A percentile compares a stretch with the other conserved stretches of the same genome.
Conservation (phyloP, 495 filamentous ascomycete species). For the Cercophora sp. region DNA sequence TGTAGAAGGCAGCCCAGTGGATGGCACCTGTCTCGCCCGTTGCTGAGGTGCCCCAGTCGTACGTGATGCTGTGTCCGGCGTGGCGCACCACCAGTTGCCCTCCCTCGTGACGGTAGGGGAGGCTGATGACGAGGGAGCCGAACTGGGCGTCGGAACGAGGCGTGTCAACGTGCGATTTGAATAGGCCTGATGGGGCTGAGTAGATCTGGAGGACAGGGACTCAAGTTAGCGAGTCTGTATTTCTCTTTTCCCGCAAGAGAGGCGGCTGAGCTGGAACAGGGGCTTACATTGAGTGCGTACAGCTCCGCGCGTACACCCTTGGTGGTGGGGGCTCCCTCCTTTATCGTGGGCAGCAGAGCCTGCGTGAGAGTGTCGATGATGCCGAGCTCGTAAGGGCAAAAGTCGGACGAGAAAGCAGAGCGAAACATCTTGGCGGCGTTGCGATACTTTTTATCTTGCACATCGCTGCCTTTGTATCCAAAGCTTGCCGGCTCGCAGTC, state of each 20-base stretch:
- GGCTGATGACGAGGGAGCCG: conserved; percentile 52
- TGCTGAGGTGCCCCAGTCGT: conserved; percentile 45
- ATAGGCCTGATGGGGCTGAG: conserved; percentile 47
- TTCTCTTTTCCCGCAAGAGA: conserved; percentile 15
- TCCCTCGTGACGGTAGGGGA: conserved; percentile 47
- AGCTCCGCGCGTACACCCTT: conserved; percentile 45
- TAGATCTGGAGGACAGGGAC: conserved; percentile 42
- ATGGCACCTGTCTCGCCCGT: conserved; percentile 26
- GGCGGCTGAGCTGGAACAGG: too few species aligned
- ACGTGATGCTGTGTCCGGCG: conserved; percentile 28
- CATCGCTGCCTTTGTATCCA: conserved; percentile 40
- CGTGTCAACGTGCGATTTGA: conserved; percentile 54
- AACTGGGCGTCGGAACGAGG: conserved; percentile 46
- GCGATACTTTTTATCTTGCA: conserved; percentile 48
- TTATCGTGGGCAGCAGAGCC: conserved; percentile 41
- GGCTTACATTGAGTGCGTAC: conserved; percentile 60
- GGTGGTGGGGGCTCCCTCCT: background rate
- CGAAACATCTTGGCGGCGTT: conserved; percentile 48
- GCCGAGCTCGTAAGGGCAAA: conserved; percentile 50
- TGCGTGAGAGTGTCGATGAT: conserved; percentile 50
- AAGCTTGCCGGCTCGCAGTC: conserved; percentile 46
- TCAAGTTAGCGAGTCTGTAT: background rate
- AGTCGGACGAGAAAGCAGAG: conserved; percentile 41
- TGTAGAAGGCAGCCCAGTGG: conserved; percentile 60
- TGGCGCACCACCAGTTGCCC: conserved; percentile 36